Evolutionary conservation across 148 eudicot genomes (phyloP).

Genomic region (Rhododendron ovatum): DNA sequence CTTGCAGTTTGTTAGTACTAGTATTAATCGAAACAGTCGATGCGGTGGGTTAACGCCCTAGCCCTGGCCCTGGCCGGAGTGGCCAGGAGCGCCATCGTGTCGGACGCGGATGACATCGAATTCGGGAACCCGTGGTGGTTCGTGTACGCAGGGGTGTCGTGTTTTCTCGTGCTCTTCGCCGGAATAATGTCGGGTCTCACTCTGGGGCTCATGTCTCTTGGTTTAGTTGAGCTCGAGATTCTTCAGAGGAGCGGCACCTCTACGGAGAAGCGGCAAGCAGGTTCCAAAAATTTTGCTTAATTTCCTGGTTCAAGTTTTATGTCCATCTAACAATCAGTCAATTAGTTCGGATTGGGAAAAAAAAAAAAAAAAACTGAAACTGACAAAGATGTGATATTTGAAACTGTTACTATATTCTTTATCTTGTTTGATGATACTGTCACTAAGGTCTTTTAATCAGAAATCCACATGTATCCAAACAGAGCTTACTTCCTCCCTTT

Average conservation of each 20-base stretch:
- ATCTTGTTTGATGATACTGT: background rate
- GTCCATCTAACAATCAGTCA: background rate
- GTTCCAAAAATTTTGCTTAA: conserved; percentile 10
- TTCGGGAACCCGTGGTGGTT: conserved; percentile 67
- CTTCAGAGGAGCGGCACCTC: conserved; percentile 71
- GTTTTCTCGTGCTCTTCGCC: conserved; percentile 67
- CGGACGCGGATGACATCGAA: conserved; percentile 25
- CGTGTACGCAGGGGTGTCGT: conserved; percentile 65
- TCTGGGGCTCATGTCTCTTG: conserved; percentile 83
- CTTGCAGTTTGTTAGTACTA: background rate
- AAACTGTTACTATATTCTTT: background rate
- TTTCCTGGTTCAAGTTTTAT: background rate
- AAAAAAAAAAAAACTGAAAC: background rate
- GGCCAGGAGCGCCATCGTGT: conserved; percentile 10
- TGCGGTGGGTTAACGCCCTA: conserved; percentile 19
- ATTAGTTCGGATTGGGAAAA: background rate
- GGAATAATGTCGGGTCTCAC: conserved; percentile 96
- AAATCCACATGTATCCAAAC: background rate
- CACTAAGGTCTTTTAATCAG: background rate
- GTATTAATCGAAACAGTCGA: background rate
- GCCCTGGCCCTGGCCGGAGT: conserved; percentile 12
- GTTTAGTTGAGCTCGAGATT: conserved; percentile 87
- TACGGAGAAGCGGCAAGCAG: conserved; percentile 80
- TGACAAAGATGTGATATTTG: background rate
- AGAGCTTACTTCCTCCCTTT: background rate